phyloP scores from a whole-genome alignment of 257 asterid species.

The Coffea canephora region DNA sequence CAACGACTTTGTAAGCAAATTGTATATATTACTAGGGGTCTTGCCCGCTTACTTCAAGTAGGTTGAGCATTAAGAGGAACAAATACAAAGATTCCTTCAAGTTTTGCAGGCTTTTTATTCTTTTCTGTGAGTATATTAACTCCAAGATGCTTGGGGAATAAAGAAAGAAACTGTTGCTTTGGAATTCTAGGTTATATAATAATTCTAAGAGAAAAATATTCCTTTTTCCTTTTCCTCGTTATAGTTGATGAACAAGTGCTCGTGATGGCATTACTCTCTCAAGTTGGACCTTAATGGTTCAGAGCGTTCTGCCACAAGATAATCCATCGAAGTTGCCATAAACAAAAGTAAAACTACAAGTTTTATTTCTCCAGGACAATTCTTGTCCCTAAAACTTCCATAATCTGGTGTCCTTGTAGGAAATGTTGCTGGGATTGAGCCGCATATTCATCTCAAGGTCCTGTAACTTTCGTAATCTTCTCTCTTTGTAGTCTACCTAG shows the following conservation, averaged over 20 bases:
- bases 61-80: background rate
- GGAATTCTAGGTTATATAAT: too few species aligned
- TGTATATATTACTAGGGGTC: background rate
- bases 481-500: background rate
- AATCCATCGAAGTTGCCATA: background rate
- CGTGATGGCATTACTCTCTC: background rate
- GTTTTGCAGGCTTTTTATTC: background rate
- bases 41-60: background rate
- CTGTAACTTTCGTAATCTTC: background rate
- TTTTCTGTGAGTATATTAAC: too few species aligned
- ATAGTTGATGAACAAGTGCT: too few species aligned
- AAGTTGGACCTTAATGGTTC: background rate
- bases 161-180: background rate
- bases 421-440: background rate
- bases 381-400: background rate
- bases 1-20: background rate
- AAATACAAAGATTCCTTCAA: background rate
- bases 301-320: background rate
- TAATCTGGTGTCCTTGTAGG: slow-evolving; percentile 1
- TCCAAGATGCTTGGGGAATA: background rate
- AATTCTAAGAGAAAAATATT: too few species aligned
- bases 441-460: slow-evolving; percentile 11
- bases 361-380: background rate
- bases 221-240: too few species aligned
- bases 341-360: background rate